Conservation (phyloP, 2,329 filamentous ascomycete genomes). For the Tolypocladium amazonense region DNA sequence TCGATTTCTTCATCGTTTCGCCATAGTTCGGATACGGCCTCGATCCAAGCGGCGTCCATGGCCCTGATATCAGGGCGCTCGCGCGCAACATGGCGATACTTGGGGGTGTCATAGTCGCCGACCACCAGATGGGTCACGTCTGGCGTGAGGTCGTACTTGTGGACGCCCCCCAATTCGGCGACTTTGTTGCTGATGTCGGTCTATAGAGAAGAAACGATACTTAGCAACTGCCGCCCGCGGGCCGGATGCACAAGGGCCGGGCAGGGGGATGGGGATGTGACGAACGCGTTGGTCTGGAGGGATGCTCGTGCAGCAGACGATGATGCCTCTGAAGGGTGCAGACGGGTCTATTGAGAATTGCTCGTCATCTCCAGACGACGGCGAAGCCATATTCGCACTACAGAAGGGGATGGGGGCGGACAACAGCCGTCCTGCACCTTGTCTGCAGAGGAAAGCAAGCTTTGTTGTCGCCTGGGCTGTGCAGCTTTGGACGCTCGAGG, state of each 20-base stretch:
- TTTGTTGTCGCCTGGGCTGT: neutral
- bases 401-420: neutral
- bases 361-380: slow-evolving; percentile 13
- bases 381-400: slow-evolving; percentile 16
- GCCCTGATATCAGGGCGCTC: slow-evolving; percentile 78
- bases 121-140: slow-evolving; percentile 93
- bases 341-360: slow-evolving; percentile 39
- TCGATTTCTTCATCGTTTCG: slow-evolving; percentile 71
- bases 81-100: slow-evolving; percentile 91
- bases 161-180: slow-evolving; percentile 71
- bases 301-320: slow-evolving; percentile 84
- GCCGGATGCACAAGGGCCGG: neutral
- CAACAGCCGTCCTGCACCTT: neutral
- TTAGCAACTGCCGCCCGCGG: neutral
- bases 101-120: slow-evolving; percentile 78
- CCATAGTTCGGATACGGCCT: slow-evolving; percentile 71
- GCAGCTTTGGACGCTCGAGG: neutral
- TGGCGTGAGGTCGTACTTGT: slow-evolving; percentile 88
- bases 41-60: slow-evolving; percentile 74
- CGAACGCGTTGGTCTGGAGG: slow-evolving; percentile 66
- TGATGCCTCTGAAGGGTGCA: slow-evolving; percentile 56
- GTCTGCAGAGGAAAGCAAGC: neutral
- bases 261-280: slow-evolving; percentile 9
- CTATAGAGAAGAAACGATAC: slow-evolving; percentile 14
- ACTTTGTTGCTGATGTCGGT: slow-evolving; percentile 52